Conservation (phyloP, 2,329 filamentous ascomycete genomes). For the Zymoseptoria passerinii region DNA sequence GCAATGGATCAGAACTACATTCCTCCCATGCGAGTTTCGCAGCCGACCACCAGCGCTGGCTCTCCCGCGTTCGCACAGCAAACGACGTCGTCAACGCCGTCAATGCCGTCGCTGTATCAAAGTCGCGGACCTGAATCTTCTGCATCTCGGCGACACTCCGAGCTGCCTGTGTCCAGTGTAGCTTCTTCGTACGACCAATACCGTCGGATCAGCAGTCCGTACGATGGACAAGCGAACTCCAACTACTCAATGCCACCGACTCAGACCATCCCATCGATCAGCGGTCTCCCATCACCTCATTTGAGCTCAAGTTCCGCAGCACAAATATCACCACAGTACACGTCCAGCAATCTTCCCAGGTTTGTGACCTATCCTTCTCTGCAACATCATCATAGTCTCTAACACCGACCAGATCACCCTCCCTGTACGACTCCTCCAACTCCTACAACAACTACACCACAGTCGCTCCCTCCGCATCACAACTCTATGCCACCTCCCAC, state of each 20-base stretch:
- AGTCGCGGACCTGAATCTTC: conserved; percentile 17
- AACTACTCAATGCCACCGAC: conserved; percentile 23
- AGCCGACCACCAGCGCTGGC: conserved; percentile 19
- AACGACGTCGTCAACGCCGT: conserved; percentile 23
- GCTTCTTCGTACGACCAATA: conserved; percentile 21
- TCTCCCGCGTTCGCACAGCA: conserved; percentile 21
- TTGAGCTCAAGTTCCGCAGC: conserved; percentile 14
- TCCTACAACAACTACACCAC: conserved; percentile 20
- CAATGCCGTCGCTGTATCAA: conserved; percentile 27
- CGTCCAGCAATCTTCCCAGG: conserved; percentile 17
- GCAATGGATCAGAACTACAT: conserved; percentile 28
- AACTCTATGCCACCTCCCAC: conserved; percentile 18
- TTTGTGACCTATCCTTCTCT: conserved; percentile 13
- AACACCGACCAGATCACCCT: conserved; percentile 22
- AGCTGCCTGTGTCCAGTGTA: conserved; percentile 15
- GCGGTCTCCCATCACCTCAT: conserved; percentile 28
- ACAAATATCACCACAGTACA: conserved; percentile 20
- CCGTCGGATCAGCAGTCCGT: conserved; percentile 24
- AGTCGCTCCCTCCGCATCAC: conserved; percentile 18
- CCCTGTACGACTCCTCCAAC: conserved; percentile 21
- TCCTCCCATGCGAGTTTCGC: conserved; percentile 27
- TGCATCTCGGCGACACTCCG: conserved; percentile 19
- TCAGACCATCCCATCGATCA: conserved; percentile 27
- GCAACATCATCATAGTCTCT: too few species aligned
- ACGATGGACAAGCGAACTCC: conserved; percentile 16